Evolutionary conservation across 176 grass and related monocot species (phyloP), one percentile per base, ranked within the genome.

Genomic region (Calamus simplicifolius): DNA sequence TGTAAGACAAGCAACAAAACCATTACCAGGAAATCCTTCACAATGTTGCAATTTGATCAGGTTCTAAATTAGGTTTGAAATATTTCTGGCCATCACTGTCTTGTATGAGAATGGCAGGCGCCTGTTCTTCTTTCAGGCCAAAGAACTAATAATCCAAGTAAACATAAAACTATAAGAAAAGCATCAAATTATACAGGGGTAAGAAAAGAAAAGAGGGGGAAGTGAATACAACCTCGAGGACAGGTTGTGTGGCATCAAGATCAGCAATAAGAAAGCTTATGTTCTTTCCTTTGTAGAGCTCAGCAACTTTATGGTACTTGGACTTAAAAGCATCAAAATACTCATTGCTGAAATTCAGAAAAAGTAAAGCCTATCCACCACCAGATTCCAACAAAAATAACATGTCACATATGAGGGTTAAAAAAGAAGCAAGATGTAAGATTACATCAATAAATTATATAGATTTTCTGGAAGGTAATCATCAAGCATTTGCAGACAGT

Each of bases 181-280:
- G 38, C 58, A 74, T 19, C 25, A 50, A 23, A 68, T 43, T 43
- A 43, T 43, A 43, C 12, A 35, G 57, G 28, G 14, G 48, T 18
- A 25, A 19, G 57, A 49, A 31, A 51, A 17, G 56, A 52, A 35
- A 27, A 29, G 31, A 59, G 54, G 75, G 48, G 53, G 64, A 27
- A 27, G 48, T 14, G 7, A 63, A 59, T 21, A 60, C 5, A 55
- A 98, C 93, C 87, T 98, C 30, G 48, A 98, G 88, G 58, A 70
- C 87, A 49, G 66, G 66, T 28, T 77, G 74, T 64, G 66, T 75
- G 0, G 81, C 63, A 31, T 76, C 77, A 75, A 87, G 70, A 50
- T 98, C 87, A 56, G 79, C 93, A 61, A 92, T 85, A 66, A 98
- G 75, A 77, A 92, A 98, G 63, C 56, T 98, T 29, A 98, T 73